These are phyloP conservation scores for Starmera caribaea DNA, from an alignment of 805 yeast species.

Conservation along the genomic window DNA sequence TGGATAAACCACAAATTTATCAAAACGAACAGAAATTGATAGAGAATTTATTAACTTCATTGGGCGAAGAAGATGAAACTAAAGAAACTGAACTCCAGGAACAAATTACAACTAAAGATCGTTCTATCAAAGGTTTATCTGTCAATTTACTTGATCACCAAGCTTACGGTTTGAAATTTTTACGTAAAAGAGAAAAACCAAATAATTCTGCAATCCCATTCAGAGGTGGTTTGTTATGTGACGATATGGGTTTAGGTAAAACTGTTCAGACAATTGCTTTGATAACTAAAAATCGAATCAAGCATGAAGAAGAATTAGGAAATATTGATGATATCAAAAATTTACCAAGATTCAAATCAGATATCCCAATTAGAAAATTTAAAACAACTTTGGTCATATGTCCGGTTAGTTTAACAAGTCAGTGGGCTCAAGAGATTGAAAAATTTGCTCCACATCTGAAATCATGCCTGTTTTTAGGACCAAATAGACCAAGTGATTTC, in stretches of 20 bases:
- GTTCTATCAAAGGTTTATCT: conserved; percentile 25
- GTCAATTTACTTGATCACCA: conserved; percentile 38
- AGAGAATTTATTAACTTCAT: conserved; percentile 6
- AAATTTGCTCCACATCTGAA: conserved; percentile 37
- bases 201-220: conserved; percentile 4
- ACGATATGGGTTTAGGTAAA: conserved; percentile 88
- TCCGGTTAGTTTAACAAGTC: conserved; percentile 64
- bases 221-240: conserved; percentile 64
- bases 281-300: conserved; percentile 23
- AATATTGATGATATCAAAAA: conserved; percentile 4
- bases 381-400: conserved; percentile 53
- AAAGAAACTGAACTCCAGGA: conserved; percentile 7
- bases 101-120: conserved; percentile 12
- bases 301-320: conserved; percentile 6
- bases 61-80: conserved; percentile 9
- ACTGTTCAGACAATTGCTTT: conserved; percentile 72
- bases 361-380: conserved; percentile 10
- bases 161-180: conserved; percentile 31
- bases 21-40: conserved; percentile 7
- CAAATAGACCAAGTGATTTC: conserved; percentile 25
- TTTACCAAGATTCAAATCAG: background rate
- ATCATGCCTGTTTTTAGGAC: conserved; percentile 48
- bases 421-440: conserved; percentile 62
- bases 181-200: conserved; percentile 26
- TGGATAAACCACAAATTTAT: conserved; percentile 7